Evolutionary conservation across 2,329 filamentous ascomycete genomes (phyloP), one percentile per base, ranked within the genome.

Genomic region (Phialemoniopsis sp.): DNA sequence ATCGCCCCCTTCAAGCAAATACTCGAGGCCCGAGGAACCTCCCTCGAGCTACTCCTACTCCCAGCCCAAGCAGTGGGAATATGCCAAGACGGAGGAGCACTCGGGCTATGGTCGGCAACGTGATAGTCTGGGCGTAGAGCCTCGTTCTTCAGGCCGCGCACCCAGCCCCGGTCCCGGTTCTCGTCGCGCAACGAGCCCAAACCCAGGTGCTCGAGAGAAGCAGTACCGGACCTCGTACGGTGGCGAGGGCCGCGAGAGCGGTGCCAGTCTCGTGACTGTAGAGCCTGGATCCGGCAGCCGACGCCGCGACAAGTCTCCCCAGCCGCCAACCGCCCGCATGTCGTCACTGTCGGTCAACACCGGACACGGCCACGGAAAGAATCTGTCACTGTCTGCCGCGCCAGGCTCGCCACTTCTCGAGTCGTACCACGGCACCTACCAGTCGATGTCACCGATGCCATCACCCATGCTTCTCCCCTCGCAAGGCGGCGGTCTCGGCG

Each of bases 371-470:
- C 51, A 59, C 8, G 52, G 52, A 16, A 58, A 58, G 15, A 57
- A 51, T 37, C 46, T 68, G 36, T 70, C 76, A 12, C 58, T 80
- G 2, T 66, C 75, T 3, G 66, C 68, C 16, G 75, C 39, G 1
- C 88, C 89, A 0, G 80, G 80, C 1, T 95, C 89, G 46, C 93
- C 91, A 1, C 71, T 97, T 36, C 78, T 95, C 3, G 91, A 97
- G 63, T 84, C 93, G 1, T 97, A 97, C 63, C 85, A 84, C 46
- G 91, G 91, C 30, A 95, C 90, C 1, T 97, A 95, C 53, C 91
- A 97, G 62, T 88, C 87, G 42, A 87, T 94, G 52, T 95, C 90
- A 0, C 90, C 91, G 0, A 95, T 96, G 88, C 90, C 90, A 0
- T 89, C 89, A 1, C 88, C 90, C 1, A 68, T 90, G 17, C 70